phyloP scores from a whole-genome alignment of 352 stramenopile species.

The Phytophthora lateralis region DNA sequence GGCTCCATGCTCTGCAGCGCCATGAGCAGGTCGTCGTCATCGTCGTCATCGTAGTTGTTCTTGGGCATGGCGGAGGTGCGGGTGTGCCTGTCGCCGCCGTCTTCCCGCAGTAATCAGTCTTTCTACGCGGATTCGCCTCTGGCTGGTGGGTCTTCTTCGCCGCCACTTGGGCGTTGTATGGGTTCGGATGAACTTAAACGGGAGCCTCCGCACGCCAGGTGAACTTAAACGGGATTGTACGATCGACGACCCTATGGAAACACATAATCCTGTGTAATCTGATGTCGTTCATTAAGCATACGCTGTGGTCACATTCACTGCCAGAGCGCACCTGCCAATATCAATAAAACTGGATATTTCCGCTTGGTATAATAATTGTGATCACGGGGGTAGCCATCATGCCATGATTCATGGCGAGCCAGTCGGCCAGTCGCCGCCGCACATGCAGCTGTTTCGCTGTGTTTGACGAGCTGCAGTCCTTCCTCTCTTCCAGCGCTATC shows the following conservation, averaged over 20 bases:
- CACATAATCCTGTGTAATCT: slow-evolving; percentile 3
- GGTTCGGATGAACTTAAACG: slow-evolving; percentile 3
- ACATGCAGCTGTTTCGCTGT: slow-evolving; percentile 24
- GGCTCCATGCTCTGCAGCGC: slow-evolving; percentile 87
- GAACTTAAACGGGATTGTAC: slow-evolving; percentile 33
- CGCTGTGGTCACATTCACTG: too few relatives aligned
- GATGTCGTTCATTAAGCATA: too few relatives aligned
- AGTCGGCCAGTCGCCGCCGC: slow-evolving; percentile 11
- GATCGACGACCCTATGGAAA: slow-evolving; percentile 20
- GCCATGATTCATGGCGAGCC: background rate
- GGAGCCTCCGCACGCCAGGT: slow-evolving; percentile 5
- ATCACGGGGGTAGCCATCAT: background rate
- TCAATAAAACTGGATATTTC: slow-evolving; percentile 29
- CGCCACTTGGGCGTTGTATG: slow-evolving; percentile 35
- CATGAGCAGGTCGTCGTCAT: slow-evolving; percentile 87
- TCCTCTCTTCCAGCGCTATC: slow-evolving; percentile 22
- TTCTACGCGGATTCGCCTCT: slow-evolving; percentile 37
- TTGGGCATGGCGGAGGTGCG: slow-evolving; percentile 41
- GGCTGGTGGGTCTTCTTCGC: slow-evolving; percentile 24
- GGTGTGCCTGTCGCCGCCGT: background rate
- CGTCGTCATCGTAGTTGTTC: slow-evolving; percentile 86
- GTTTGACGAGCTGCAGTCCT: slow-evolving; percentile 19
- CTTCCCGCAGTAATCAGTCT: slow-evolving; percentile 31
- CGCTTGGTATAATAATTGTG: slow-evolving; percentile 11
- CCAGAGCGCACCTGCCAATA: too few relatives aligned